Percentiles rank a stretch among this genome's conserved stretches.
Conservation (phyloP, 2,329 filamentous ascomycete species). For the Cordyceps militaris region DNA sequence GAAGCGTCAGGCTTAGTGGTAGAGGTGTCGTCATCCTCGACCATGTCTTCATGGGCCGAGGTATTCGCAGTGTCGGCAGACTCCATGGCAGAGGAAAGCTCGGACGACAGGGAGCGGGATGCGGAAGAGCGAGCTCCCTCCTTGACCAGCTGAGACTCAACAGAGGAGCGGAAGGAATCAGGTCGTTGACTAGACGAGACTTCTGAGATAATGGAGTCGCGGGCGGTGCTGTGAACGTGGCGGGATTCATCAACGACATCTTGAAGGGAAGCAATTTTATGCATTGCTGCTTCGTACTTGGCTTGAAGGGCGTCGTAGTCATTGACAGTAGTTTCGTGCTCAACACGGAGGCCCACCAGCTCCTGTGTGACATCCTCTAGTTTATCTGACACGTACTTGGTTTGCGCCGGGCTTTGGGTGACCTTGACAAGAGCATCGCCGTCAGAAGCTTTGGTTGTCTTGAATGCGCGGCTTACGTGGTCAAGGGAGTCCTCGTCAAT, state of each 20-base stretch:
- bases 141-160: constrained; percentile 63
- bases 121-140: constrained; percentile 57
- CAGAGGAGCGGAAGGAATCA: constrained; percentile 78
- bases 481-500: constrained; percentile 13
- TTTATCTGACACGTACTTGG: constrained; percentile 83
- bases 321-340: constrained; percentile 76
- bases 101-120: constrained; percentile 87
- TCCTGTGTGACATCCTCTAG: constrained; percentile 87
- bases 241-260: constrained; percentile 75
- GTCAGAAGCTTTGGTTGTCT: constrained; percentile 8
- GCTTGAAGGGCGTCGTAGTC: constrained; percentile 75
- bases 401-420: constrained; percentile 68
- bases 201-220: constrained; percentile 51
- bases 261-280: constrained; percentile 74
- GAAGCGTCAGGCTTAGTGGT: constrained; percentile 37
- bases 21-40: constrained; percentile 34
- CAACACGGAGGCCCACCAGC: constrained; percentile 79
- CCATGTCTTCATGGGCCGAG: constrained; percentile 46
- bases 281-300: constrained; percentile 87
- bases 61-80: constrained; percentile 59
- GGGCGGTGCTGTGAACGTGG: constrained; percentile 47
- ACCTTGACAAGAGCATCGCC: constrained; percentile 44
- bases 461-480: neutral
- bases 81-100: constrained; percentile 81
- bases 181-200: constrained; percentile 50